Percentiles rank a stretch among this genome's conserved stretches.
phyloP scores from a whole-genome alignment of 2,329 filamentous ascomycete genomes.

The Colletotrichum tanaceti region DNA sequence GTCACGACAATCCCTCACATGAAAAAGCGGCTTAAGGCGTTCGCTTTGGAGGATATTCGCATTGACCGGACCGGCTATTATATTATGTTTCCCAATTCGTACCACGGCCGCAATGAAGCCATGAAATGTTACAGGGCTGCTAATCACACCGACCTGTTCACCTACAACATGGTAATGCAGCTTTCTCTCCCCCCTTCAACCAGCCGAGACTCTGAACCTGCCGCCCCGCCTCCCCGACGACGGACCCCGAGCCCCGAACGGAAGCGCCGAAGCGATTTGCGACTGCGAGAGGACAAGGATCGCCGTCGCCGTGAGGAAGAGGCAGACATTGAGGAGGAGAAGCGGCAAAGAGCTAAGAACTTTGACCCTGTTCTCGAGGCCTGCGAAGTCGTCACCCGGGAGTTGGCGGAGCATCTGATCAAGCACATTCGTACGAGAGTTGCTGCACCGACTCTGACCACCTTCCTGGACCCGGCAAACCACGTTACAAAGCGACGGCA shows the following conservation, averaged over 20 bases:
- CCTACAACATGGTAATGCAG: constrained; percentile 91
- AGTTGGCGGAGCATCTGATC: constrained; percentile 87
- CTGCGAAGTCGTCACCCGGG: constrained; percentile 79
- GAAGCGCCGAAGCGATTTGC: constrained; percentile 54
- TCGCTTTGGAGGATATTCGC: constrained; percentile 82
- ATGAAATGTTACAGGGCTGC: constrained; percentile 82
- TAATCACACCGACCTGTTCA: constrained; percentile 88
- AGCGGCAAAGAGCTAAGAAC: constrained; percentile 84
- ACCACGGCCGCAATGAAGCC: constrained; percentile 81
- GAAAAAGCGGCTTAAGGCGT: constrained; percentile 88
- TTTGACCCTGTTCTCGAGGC: constrained; percentile 92
- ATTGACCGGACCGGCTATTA: constrained; percentile 91
- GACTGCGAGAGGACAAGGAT: constrained; percentile 73
- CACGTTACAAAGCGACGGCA: constrained; percentile 83
- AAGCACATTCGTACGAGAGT: constrained; percentile 90
- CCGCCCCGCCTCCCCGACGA: constrained; percentile 45
- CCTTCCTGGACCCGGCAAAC: constrained; percentile 84
- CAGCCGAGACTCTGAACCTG: constrained; percentile 27
- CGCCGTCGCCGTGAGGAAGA: constrained; percentile 78
- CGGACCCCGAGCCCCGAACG: constrained; percentile 53
- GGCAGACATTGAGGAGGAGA: constrained; percentile 88
- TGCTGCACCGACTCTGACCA: constrained; percentile 81
- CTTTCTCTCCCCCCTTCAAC: constrained; percentile 60
- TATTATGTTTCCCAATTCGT: constrained; percentile 86
- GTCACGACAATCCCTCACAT: constrained; percentile 88